Conservation (phyloP, 345 rosid genomes). For the Trapa incisa region DNA sequence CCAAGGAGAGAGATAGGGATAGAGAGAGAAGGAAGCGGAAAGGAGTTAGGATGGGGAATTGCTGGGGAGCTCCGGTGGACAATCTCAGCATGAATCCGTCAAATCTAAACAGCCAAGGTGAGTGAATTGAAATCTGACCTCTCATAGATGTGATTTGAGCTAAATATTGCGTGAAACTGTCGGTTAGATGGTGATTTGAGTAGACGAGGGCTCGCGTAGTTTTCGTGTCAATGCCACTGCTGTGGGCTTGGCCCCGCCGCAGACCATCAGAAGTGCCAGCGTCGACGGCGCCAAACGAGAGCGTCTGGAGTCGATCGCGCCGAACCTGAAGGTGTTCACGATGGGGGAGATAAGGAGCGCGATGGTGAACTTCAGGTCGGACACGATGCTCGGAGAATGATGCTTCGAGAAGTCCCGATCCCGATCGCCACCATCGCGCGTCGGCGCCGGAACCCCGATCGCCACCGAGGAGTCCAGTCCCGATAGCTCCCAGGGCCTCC, state of each 20-base stretch:
- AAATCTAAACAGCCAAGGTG: too few species aligned
- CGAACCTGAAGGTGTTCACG: constrained; percentile 42
- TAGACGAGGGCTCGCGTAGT: neutral
- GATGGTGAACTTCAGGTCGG: constrained; percentile 66
- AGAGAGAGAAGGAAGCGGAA: too few species aligned
- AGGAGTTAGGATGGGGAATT: too few species aligned
- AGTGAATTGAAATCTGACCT: neutral
- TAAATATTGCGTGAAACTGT: too few species aligned
- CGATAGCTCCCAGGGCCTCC: too few species aligned
- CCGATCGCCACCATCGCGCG: constrained; percentile 43
- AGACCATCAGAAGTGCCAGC: neutral
- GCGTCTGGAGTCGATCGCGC: constrained; percentile 2
- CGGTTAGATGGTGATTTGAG: neutral
- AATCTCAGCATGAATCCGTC: too few species aligned
- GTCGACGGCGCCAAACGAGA: neutral
- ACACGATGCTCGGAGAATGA: constrained; percentile 67
- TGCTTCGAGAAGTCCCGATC: constrained; percentile 56
- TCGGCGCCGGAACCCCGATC: constrained; percentile 22
- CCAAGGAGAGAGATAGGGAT: too few species aligned
- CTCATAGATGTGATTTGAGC: neutral
- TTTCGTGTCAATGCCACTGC: neutral
- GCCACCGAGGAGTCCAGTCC: too few species aligned
- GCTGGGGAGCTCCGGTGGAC: too few species aligned
- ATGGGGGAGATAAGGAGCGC: constrained; percentile 43
- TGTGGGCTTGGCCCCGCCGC: neutral